phyloP scores from a whole-genome alignment of 164 flowering plant genomes.

The Stephania japonica region DNA sequence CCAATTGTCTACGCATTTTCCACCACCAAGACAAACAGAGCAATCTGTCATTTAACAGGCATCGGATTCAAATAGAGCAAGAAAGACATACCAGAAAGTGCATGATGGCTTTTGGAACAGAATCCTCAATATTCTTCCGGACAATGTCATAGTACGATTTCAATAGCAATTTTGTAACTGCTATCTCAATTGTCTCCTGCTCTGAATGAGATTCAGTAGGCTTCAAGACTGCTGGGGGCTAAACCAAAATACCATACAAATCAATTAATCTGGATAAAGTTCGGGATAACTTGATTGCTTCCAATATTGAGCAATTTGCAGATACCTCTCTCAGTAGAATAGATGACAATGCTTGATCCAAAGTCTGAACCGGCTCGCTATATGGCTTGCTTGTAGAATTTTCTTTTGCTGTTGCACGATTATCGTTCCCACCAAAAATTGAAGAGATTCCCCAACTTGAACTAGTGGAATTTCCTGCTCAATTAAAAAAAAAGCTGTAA shows the following conservation, averaged over 20 bases:
- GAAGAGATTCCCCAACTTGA: slow-evolving; percentile 87
- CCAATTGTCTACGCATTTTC: background rate
- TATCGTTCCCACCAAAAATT: slow-evolving; percentile 68
- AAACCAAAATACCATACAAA: slow-evolving; percentile 2
- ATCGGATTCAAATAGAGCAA: background rate
- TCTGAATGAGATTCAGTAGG: slow-evolving; percentile 81
- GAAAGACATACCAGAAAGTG: slow-evolving; percentile 70
- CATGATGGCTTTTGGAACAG: slow-evolving; percentile 94
- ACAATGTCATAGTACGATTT: slow-evolving; percentile 96
- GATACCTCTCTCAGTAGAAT: slow-evolving; percentile 85
- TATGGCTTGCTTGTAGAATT: slow-evolving; percentile 33
- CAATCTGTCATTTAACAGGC: slow-evolving; percentile 2
- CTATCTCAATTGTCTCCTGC: slow-evolving; percentile 72
- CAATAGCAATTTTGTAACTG: slow-evolving; percentile 68
- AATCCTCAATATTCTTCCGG: slow-evolving; percentile 87
- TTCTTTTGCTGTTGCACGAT: slow-evolving; percentile 44
- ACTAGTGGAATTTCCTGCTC: slow-evolving; percentile 41
- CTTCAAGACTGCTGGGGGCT: slow-evolving; percentile 88
- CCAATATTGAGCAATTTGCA: background rate
- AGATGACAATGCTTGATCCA: slow-evolving; percentile 56
- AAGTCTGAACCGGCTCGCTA: slow-evolving; percentile 43
- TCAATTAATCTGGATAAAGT: background rate
- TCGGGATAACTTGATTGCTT: background rate
- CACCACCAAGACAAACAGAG: background rate
- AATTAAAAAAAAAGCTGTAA: background rate